Conservation (phyloP, 805 yeast genomes). For the Candida chilensis region DNA sequence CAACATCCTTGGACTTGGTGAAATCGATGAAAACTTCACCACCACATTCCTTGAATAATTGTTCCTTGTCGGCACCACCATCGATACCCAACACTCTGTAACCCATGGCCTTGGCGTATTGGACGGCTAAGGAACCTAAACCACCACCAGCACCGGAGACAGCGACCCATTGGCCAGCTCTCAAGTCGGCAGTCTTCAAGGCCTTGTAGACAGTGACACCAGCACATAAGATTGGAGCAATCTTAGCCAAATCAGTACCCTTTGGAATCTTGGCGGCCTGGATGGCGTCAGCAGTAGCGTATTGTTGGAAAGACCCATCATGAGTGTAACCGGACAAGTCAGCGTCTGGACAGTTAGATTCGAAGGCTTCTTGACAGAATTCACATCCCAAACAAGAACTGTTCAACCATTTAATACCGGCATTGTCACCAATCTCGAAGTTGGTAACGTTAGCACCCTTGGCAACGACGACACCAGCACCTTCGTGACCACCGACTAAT, state of each 20-base stretch:
- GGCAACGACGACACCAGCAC: slow-evolving; percentile 13
- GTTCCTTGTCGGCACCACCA: slow-evolving; percentile 63
- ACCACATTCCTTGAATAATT: slow-evolving; percentile 43
- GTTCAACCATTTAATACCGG: slow-evolving; percentile 1
- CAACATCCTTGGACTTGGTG: slow-evolving; percentile 40
- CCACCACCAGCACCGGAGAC: slow-evolving; percentile 82
- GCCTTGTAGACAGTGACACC: slow-evolving; percentile 67
- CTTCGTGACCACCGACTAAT: slow-evolving; percentile 17
- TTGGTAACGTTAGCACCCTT: slow-evolving; percentile 9
- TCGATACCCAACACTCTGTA: slow-evolving; percentile 62
- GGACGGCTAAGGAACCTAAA: slow-evolving; percentile 67
- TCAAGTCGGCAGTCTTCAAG: slow-evolving; percentile 44
- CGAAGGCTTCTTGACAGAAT: slow-evolving; percentile 13
- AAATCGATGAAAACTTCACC: slow-evolving; percentile 58
- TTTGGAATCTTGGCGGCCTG: slow-evolving; percentile 53
- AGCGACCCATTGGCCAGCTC: slow-evolving; percentile 67
- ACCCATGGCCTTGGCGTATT: slow-evolving; percentile 73
- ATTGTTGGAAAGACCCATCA: slow-evolving; percentile 62
- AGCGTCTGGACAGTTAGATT: slow-evolving; percentile 54
- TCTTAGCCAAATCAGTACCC: slow-evolving; percentile 44
- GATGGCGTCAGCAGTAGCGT: slow-evolving; percentile 56
- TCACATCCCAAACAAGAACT: slow-evolving; percentile 8
- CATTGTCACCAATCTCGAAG: slow-evolving; percentile 1
- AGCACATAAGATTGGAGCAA: slow-evolving; percentile 59
- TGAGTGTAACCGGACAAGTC: slow-evolving; percentile 70